phyloP scores from a whole-genome alignment of 2,329 filamentous ascomycete species.

The Verticillium isaacii region DNA sequence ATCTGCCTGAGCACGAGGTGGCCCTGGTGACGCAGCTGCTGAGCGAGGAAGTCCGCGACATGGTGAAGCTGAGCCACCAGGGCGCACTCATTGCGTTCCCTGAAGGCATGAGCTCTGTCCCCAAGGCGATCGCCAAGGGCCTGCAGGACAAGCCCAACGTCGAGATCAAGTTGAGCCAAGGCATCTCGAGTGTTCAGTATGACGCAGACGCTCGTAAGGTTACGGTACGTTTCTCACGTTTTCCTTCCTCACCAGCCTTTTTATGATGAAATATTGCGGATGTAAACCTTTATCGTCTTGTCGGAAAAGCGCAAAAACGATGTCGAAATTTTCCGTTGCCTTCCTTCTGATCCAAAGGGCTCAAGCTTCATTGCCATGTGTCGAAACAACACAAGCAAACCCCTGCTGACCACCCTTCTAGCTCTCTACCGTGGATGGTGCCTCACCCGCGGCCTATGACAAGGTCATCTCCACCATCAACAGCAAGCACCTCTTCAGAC shows the following conservation, averaged over 20 bases:
- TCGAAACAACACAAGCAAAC: neutral
- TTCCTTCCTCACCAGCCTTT: neutral
- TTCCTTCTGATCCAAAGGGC: slow-evolving; percentile 82
- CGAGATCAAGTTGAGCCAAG: slow-evolving; percentile 43
- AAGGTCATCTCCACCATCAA: slow-evolving; percentile 63
- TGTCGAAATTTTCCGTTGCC: slow-evolving; percentile 99
- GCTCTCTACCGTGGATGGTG: slow-evolving; percentile 21
- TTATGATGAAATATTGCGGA: slow-evolving; percentile 95
- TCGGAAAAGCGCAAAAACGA: slow-evolving; percentile 90
- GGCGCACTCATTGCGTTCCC: slow-evolving; percentile 39
- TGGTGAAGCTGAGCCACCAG: slow-evolving; percentile 7
- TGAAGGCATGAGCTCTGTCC: slow-evolving; percentile 59
- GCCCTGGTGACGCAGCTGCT: neutral
- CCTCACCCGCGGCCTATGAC: slow-evolving; percentile 32
- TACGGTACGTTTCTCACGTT: slow-evolving; percentile 27
- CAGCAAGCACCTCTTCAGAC: slow-evolving; percentile 35
- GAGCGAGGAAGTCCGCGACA: slow-evolving; percentile 9
- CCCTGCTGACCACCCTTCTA: slow-evolving; percentile 13
- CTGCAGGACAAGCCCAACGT: slow-evolving; percentile 55
- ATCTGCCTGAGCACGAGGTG: slow-evolving; percentile 1
- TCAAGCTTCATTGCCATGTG: neutral
- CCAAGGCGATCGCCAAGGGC: slow-evolving; percentile 44
- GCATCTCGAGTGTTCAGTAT: slow-evolving; percentile 43
- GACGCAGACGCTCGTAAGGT: slow-evolving; percentile 30
- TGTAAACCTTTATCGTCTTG: slow-evolving; percentile 75